Conservation (phyloP, 23 red algal genomes). For the Chondrus crispus region DNA sequence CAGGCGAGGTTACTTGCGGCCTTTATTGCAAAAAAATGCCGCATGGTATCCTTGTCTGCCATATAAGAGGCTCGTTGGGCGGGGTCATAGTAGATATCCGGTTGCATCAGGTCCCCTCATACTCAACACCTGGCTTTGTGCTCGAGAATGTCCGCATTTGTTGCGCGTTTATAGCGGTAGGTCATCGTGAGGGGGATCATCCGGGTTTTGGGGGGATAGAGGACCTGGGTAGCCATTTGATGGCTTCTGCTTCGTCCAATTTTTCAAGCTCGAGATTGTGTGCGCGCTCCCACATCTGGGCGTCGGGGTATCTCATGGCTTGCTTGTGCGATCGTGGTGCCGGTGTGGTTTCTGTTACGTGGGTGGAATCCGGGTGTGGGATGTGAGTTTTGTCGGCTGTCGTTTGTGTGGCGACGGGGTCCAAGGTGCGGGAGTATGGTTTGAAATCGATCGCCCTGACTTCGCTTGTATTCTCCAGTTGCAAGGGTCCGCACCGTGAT, state of each 20-base stretch:
- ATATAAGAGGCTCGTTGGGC: neutral
- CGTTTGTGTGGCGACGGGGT: neutral
- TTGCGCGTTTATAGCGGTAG: neutral
- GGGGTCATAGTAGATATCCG: neutral
- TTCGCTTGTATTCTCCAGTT: conserved; percentile 18
- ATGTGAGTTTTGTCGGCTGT: neutral
- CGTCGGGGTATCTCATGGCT: conserved; percentile 19
- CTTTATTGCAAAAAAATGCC: neutral
- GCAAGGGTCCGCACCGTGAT: neutral
- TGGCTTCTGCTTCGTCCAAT: neutral
- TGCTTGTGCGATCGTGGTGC: neutral
- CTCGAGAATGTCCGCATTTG: neutral
- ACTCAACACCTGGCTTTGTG: neutral
- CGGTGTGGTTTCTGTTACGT: neutral
- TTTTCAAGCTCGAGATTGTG: conserved; percentile 13
- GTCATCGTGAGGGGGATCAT: neutral
- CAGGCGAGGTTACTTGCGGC: neutral
- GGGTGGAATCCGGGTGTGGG: neutral
- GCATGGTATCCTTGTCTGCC: neutral
- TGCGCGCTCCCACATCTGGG: neutral
- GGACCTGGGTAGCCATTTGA: neutral
- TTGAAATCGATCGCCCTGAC: conserved; percentile 12
- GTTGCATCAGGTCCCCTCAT: neutral
- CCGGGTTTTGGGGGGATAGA: neutral
- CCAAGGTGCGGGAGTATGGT: neutral